These are phyloP conservation scores for Piloderma croceum DNA, from an alignment of 768 basidiomycete genomes.

Conservation along the genomic window DNA sequence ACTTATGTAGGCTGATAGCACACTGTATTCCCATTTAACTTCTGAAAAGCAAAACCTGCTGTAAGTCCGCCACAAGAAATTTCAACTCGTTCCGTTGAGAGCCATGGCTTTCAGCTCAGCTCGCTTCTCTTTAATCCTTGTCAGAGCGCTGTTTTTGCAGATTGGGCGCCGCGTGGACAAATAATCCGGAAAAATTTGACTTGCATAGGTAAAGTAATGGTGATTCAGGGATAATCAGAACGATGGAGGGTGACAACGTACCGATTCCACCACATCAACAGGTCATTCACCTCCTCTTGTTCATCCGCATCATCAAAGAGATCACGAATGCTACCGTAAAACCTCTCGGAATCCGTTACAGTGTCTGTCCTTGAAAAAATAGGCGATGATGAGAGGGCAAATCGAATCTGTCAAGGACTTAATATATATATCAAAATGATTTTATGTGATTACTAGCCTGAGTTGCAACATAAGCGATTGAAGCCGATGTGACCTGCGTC, in stretches of 20 bases:
- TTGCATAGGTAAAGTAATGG: conserved; percentile 1
- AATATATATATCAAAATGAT: neutral
- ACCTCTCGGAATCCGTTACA: conserved; percentile 16
- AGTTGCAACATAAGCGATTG: too few relatives aligned
- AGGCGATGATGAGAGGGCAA: conserved; percentile 13
- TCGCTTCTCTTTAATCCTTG: too few relatives aligned
- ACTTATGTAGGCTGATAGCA: too few relatives aligned
- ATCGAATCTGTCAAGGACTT: conserved; percentile 10
- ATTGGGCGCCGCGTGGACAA: too few relatives aligned
- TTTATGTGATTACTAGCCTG: conserved; percentile 11
- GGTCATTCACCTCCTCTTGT: conserved; percentile 7
- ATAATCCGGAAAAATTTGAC: too few relatives aligned
- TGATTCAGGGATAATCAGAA: neutral
- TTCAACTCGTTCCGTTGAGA: too few relatives aligned
- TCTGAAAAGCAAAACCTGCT: too few relatives aligned
- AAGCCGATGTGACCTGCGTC: conserved; percentile 13
- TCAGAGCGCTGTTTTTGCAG: too few relatives aligned
- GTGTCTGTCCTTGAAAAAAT: conserved; percentile 17
- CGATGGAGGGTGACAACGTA: conserved; percentile 5
- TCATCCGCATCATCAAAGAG: conserved; percentile 17
- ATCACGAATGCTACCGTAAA: conserved; percentile 14
- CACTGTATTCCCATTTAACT: too few relatives aligned
- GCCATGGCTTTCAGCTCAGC: too few relatives aligned
- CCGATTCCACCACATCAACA: conserved; percentile 18
- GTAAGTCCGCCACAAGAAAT: too few relatives aligned